Percentiles rank a stretch among this genome's conserved stretches.
Evolutionary conservation across 1,284 basidiomycete species (phyloP).

Genomic region (Sphagnurus paluster): DNA sequence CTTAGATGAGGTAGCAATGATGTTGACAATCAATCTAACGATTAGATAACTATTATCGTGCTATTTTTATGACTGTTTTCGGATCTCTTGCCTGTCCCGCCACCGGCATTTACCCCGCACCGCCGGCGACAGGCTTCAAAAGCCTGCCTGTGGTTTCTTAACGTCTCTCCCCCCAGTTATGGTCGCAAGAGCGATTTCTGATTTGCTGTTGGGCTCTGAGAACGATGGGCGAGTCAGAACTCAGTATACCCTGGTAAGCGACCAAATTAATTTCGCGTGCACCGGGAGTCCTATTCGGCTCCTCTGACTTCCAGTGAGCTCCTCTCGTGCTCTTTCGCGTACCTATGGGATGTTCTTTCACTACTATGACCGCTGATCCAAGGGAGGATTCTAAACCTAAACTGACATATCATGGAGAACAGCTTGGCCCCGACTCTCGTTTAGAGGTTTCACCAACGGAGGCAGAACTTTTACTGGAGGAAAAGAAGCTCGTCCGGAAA

Average conservation of each 20-base stretch:
- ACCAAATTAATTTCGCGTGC: constrained; percentile 18
- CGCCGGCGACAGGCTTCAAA: no score
- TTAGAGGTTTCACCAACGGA: constrained; percentile 13
- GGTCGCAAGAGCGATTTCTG: constrained; percentile 23
- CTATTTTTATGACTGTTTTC: no score
- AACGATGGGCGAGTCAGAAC: constrained; percentile 20
- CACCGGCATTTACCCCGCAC: no score
- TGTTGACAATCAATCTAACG: no score
- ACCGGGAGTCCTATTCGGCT: constrained; percentile 15
- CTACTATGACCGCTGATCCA: constrained; percentile 13
- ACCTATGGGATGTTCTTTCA: no score
- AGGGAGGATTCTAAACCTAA: constrained; percentile 12
- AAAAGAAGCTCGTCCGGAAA: constrained; percentile 61
- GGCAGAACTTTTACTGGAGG: constrained; percentile 35
- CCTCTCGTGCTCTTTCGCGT: no score
- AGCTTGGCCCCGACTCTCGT: constrained; percentile 17
- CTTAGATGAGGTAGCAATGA: no score
- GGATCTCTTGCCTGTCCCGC: no score
- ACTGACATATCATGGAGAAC: constrained; percentile 19
- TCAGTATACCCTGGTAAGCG: constrained; percentile 31
- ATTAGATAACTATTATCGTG: no score
- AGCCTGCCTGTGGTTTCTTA: constrained; percentile 6
- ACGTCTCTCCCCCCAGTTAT: constrained; percentile 14
- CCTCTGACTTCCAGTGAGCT: no score
- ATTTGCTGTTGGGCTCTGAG: constrained; percentile 24